A percentile compares a stretch with the other conserved stretches of the same genome.
These are phyloP conservation scores for Alternaria brassicicola DNA, from an alignment of 2,329 filamentous ascomycete species.

Conservation along the genomic window DNA sequence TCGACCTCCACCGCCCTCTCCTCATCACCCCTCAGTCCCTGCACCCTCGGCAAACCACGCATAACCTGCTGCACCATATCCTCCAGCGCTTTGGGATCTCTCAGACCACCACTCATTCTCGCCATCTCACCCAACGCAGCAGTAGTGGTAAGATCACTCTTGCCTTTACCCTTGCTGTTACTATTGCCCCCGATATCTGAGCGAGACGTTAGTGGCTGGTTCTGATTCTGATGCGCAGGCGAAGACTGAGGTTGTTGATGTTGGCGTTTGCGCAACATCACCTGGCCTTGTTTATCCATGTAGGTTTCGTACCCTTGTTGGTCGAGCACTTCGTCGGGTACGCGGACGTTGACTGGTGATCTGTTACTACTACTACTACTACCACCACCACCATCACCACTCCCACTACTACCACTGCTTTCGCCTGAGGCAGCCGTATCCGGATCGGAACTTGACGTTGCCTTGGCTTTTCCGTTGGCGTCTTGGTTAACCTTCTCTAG, in stretches of 20 bases:
- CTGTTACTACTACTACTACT: conserved; percentile 6
- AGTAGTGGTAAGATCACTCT: conserved; percentile 33
- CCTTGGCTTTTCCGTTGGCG: conserved; percentile 18
- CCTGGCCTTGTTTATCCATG: conserved; percentile 56
- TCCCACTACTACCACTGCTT: not conserved
- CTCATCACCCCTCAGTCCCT: conserved; percentile 48
- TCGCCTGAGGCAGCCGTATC: not conserved
- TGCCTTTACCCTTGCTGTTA: conserved; percentile 23
- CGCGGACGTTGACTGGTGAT: conserved; percentile 40
- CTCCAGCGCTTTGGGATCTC: conserved; percentile 53
- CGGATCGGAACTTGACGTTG: not conserved
- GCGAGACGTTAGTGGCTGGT: conserved; percentile 13
- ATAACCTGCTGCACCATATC: conserved; percentile 55
- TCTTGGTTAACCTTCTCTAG: conserved; percentile 52
- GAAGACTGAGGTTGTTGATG: conserved; percentile 11
- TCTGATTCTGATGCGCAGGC: not conserved
- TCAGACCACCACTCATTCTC: conserved; percentile 27
- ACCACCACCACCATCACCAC: not conserved
- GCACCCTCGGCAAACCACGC: conserved; percentile 51
- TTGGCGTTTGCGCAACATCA: conserved; percentile 54
- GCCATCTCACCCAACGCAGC: not conserved
- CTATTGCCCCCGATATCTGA: conserved; percentile 8
- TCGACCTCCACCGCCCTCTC: conserved; percentile 45
- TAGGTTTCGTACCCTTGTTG: conserved; percentile 58
- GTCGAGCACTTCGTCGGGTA: conserved; percentile 56